Conservation (phyloP, 2,329 filamentous ascomycete species). For the Claviceps sp. region DNA sequence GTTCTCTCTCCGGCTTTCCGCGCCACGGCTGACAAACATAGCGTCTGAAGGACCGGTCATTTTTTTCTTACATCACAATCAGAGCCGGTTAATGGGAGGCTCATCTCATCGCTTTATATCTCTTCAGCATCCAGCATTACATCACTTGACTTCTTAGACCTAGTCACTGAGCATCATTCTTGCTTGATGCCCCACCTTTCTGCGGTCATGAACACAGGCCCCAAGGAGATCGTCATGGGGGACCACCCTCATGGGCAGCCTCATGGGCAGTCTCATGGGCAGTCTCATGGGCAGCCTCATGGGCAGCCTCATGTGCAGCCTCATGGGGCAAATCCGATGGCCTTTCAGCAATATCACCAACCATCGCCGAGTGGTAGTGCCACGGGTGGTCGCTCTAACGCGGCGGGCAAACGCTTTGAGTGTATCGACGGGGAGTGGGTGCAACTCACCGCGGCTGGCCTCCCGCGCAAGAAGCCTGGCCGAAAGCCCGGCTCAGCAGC, state of each 20-base stretch:
- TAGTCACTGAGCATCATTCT: background rate
- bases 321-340: slow-evolving; percentile 12
- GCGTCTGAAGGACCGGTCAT: background rate
- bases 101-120: background rate
- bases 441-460: slow-evolving; percentile 41
- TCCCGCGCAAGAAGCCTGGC: slow-evolving; percentile 50
- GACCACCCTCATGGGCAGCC: slow-evolving; percentile 18
- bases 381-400: slow-evolving; percentile 8
- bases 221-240: slow-evolving; percentile 32
- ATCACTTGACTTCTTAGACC: background rate
- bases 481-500: slow-evolving; percentile 47
- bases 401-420: slow-evolving; percentile 18
- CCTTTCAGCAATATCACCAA: slow-evolving; percentile 14
- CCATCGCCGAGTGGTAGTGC: slow-evolving; percentile 14
- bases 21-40: background rate
- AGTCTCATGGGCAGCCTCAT: slow-evolving; percentile 32
- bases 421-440: slow-evolving; percentile 28
- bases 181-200: background rate
- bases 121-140: too few relatives aligned
- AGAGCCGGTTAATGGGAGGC: background rate
- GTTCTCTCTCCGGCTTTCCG: background rate
- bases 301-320: slow-evolving; percentile 14
- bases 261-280: background rate
- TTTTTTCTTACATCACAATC: background rate
- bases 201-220: slow-evolving; percentile 26